Evolutionary conservation across 73 alveolate genomes (phyloP).

Genomic region (Breviolum minutum): DNA sequence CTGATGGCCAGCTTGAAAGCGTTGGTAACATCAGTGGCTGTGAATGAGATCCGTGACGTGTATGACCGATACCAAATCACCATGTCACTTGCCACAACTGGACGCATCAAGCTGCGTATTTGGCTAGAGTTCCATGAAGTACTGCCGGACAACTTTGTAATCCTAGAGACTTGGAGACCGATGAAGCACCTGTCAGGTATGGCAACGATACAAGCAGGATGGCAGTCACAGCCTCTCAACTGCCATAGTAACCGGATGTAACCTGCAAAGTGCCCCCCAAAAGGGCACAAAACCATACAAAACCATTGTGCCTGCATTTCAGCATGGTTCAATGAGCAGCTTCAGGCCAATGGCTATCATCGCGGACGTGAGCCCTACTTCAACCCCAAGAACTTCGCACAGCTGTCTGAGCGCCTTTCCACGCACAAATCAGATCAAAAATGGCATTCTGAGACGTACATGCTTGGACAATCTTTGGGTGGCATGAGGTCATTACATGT

Average conservation of each 20-base stretch:
- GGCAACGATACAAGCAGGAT: constrained; percentile 63
- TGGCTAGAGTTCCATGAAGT: background rate
- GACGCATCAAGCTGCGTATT: too few species aligned
- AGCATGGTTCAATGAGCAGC: background rate
- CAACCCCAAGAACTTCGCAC: constrained; percentile 55
- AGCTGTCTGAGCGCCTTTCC: background rate
- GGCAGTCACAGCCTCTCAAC: constrained; percentile 38
- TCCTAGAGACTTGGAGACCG: background rate
- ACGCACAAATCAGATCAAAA: background rate
- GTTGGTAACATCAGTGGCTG: constrained; percentile 73
- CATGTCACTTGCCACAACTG: background rate
- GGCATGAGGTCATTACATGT: too few species aligned
- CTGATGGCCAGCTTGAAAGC: constrained; percentile 80
- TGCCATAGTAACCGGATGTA: background rate
- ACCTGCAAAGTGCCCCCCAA: background rate
- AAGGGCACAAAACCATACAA: background rate
- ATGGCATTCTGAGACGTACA: background rate
- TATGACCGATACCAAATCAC: constrained; percentile 77
- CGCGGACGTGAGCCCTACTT: constrained; percentile 73
- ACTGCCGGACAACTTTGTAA: background rate
- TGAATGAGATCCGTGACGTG: constrained; percentile 65
- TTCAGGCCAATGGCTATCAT: constrained; percentile 68
- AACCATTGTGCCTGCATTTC: background rate
- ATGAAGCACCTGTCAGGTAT: background rate
- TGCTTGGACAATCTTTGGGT: too few species aligned